Evolutionary conservation across 2,329 filamentous ascomycete species (phyloP), one percentile per base, ranked within the genome.

Genomic region (Nemania diffusa): DNA sequence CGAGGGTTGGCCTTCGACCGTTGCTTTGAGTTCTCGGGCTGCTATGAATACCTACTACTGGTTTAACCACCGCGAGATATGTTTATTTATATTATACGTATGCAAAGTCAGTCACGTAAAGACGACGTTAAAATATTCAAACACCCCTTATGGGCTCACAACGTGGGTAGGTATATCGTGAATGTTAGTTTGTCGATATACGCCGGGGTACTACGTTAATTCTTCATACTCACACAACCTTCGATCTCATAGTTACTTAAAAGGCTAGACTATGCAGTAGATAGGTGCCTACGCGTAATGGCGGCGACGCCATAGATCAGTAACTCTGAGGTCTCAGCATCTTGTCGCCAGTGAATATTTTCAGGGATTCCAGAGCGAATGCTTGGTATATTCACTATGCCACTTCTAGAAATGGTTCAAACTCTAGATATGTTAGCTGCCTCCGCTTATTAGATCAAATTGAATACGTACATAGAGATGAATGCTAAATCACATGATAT

Each of bases 381-480:
- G 59, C 64, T 67, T 64, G 61, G 60, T 63, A 67, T 65, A n/a
- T 56, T 46, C 34, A 5, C 13, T 48, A 55, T 34, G 40, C 56
- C 27, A 46, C 55, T 60, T 60, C 15, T 22, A 34, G 53, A 52
- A 66, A 34, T 26, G 17, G 55, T 56, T 29, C 51, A 57, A 29
- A n/a, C 56, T 8, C 3, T 17, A 46, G 34, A 53, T 53, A 51
- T 53, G 24, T 40, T 64, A 51, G 65, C 17, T 44, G 27, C 26
- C 22, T 46, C 62, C 56, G 58, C 50, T 51, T 51, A 26, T 42
- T 8, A 53, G 17, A 52, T 46, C 48, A 52, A 50, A 51, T 15
- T 32, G 29, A n/a, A n/a, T n/a, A n/a, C n/a, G n/a, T n/a, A n/a
- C n/a, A 34, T 34, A 37, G 44, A 42, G 26, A 29, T n/a, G 22